A percentile compares a stretch with the other conserved stretches of the same genome.
Conservation (phyloP, 768 basidiomycete genomes). For the Mycena floridula region DNA sequence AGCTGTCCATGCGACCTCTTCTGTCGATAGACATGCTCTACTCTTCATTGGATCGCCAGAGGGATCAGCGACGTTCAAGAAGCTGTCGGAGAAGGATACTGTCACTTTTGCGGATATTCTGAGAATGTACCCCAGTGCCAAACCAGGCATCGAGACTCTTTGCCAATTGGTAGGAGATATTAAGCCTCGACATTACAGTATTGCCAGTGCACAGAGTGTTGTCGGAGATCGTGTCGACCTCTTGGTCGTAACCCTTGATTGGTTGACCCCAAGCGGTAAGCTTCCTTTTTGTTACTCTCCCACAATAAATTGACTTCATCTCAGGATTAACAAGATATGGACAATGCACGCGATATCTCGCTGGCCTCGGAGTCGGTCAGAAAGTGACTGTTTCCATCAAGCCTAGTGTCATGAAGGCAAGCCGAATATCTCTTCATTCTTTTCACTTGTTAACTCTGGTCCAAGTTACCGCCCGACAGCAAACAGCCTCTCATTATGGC, state of each 20-base stretch:
- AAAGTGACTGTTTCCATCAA: slow-evolving; percentile 97
- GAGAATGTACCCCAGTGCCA: slow-evolving; percentile 67
- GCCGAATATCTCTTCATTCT: slow-evolving; percentile 11
- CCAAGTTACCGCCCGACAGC: slow-evolving; percentile 74
- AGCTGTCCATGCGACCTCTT: slow-evolving; percentile 62
- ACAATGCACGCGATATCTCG: slow-evolving; percentile 95
- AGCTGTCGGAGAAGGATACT: slow-evolving; percentile 90
- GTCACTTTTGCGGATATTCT: slow-evolving; percentile 90
- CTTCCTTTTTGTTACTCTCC: slow-evolving; percentile 7
- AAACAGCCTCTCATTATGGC: slow-evolving; percentile 96
- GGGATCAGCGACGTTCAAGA: slow-evolving; percentile 90
- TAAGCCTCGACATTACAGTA: slow-evolving; percentile 97
- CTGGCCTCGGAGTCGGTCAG: slow-evolving; percentile 75
- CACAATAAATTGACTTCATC: slow-evolving; percentile 4
- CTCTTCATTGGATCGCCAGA: slow-evolving; percentile 93
- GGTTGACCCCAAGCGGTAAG: slow-evolving; percentile 80
- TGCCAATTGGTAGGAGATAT: slow-evolving; percentile 91
- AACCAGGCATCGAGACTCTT: slow-evolving; percentile 75
- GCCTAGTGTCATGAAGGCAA: slow-evolving; percentile 97
- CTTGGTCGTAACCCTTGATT: slow-evolving; percentile 94
- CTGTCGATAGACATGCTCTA: slow-evolving; percentile 72
- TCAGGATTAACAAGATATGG: slow-evolving; percentile 76
- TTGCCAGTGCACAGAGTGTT: slow-evolving; percentile 91
- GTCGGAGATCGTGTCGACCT: slow-evolving; percentile 94
- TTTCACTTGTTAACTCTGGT: slow-evolving; percentile 7